Base-by-base conservation (phyloP, 2,329 filamentous ascomycete species). In the Plenodomus lindquistii region DNA sequence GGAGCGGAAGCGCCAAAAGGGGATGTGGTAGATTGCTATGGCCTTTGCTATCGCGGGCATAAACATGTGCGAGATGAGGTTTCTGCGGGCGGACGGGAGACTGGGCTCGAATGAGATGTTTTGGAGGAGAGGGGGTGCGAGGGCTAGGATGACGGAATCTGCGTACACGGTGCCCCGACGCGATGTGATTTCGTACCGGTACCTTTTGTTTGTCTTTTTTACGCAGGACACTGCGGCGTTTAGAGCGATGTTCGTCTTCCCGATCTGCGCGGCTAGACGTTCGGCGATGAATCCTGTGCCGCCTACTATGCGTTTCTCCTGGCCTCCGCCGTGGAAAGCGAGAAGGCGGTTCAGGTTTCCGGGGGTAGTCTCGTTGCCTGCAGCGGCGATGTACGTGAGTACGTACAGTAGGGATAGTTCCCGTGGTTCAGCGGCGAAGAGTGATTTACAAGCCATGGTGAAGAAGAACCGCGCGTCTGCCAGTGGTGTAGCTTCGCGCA, bases 11-110 rank as follows among this genome's bases (percentile, higher is more conserved):
- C 69, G 60, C 81, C 81, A 83, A 61, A 75, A 82, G 0, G 79
- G 75, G 4, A 60, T 59, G 0, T 62, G 46, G 62, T 77, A 82
- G 22, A 75, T 66, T 9, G 78, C 57, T 43, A 83, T 79, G 5
- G 74, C 75, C 60, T 84, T 84, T 41, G 73, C 76, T 55, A 81
- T 81, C 50, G 77, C 77, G 2, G 80, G 79, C 34, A 77, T 74
- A 0, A 54, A 62, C 5, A 71, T 71, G 0, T 72, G 66, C 2
- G 73, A 56, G 11, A 66, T 54, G 37, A 75, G 61, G 0, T 66
- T 59, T n/a, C 62, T 58, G 54, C 80, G 81, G 2, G 57, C 50
- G 0, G 55, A 24, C 0, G 78, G 77, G 1, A 85, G 70, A 0
- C 69, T 46, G 0, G 82, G 82, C 0, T 61, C 42, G 62, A 84